These are phyloP conservation scores for Exutisphaerella laricina DNA, from an alignment of 2,329 filamentous ascomycete species.

Conservation along the genomic window DNA sequence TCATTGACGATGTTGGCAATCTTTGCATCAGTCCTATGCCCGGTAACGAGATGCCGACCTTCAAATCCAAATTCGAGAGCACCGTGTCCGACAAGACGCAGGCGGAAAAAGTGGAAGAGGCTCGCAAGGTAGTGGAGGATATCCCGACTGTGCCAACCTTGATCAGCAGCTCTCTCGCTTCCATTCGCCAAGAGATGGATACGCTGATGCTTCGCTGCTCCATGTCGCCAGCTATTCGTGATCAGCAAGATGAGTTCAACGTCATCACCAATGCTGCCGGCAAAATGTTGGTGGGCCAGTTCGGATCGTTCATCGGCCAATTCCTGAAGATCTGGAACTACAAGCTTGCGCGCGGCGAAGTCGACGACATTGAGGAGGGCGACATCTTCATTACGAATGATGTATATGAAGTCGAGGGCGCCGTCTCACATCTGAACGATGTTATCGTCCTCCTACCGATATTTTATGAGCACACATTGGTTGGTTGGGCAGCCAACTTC, in stretches of 20 bases:
- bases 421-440: conserved; percentile 26
- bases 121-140: conserved; percentile 22
- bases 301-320: conserved; percentile 26
- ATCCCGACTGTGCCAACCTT: conserved; percentile 25
- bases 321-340: conserved; percentile 27
- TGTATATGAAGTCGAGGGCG: conserved; percentile 27
- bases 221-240: conserved; percentile 27
- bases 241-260: conserved; percentile 29
- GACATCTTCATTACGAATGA: conserved; percentile 28
- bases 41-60: conserved; percentile 24
- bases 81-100: conserved; percentile 19
- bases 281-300: conserved; percentile 26
- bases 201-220: conserved; percentile 27
- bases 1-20: conserved; percentile 24
- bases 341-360: conserved; percentile 21
- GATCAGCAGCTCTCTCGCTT: conserved; percentile 23
- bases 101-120: conserved; percentile 21
- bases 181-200: conserved; percentile 26
- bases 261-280: conserved; percentile 25
- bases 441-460: conserved; percentile 23
- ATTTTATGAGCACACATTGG: conserved; percentile 25
- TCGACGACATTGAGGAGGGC: conserved; percentile 24
- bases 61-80: conserved; percentile 22
- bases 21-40: conserved; percentile 25
- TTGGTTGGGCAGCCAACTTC: conserved; percentile 28